Evolutionary conservation across 2,329 filamentous ascomycete genomes (phyloP).

Genomic region (Myriosclerotinia duriaeana): DNA sequence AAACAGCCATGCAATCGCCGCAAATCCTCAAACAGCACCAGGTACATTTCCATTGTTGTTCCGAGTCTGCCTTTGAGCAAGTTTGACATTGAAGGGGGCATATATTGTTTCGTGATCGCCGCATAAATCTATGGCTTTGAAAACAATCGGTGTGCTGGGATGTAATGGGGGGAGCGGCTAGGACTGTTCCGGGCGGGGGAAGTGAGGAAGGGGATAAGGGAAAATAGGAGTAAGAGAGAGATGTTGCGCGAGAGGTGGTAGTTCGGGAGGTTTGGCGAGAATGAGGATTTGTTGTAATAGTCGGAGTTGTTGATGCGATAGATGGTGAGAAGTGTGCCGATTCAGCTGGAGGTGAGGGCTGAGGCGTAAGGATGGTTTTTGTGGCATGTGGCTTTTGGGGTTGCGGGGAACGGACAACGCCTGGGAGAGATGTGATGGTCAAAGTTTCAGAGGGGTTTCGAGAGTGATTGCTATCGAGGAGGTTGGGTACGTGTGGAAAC

Average conservation of each 20-base stretch:
- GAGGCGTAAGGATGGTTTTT: constrained; percentile 32
- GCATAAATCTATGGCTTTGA: constrained; percentile 39
- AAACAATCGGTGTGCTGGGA: constrained; percentile 38
- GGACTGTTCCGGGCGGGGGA: constrained; percentile 30
- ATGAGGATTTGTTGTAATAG: constrained; percentile 3
- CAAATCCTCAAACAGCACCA: constrained; percentile 42
- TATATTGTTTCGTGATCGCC: constrained; percentile 34
- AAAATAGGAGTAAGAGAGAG: constrained; percentile 23
- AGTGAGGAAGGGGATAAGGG: constrained; percentile 23
- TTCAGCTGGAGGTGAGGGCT: constrained; percentile 26
- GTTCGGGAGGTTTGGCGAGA: constrained; percentile 17
- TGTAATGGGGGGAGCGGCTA: constrained; percentile 31
- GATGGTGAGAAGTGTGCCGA: background rate
- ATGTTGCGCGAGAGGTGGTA: constrained; percentile 19
- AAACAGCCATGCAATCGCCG: constrained; percentile 37
- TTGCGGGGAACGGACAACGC: constrained; percentile 33
- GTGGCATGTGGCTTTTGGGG: constrained; percentile 33
- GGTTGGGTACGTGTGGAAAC: constrained; percentile 19
- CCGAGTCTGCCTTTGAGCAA: constrained; percentile 36
- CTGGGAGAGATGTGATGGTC: constrained; percentile 35
- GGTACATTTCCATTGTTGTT: constrained; percentile 37
- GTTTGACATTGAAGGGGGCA: constrained; percentile 41
- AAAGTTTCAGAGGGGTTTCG: constrained; percentile 35
- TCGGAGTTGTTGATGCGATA: constrained; percentile 13
- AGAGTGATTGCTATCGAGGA: constrained; percentile 27